phyloP scores from a whole-genome alignment of 208 protist genomes.

The Leishmania tropica region DNA sequence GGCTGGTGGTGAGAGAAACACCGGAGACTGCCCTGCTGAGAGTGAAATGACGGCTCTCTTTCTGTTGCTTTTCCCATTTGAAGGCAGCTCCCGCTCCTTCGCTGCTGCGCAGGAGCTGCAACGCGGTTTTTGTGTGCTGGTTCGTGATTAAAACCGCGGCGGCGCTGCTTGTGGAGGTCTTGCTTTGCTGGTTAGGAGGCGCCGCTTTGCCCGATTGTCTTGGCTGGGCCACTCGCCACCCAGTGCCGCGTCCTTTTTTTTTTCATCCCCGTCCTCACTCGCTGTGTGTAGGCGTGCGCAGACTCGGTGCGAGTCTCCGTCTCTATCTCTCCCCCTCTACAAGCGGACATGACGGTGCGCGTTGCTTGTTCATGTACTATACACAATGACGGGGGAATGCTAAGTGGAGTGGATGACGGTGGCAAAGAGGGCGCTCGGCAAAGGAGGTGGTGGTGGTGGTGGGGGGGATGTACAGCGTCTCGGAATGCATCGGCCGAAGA shows the following conservation, averaged over 20 bases:
- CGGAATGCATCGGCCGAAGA: neutral
- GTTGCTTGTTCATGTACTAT: conserved; percentile 6
- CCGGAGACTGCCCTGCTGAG: neutral
- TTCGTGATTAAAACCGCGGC: neutral
- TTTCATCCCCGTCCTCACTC: neutral
- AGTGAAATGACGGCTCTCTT: neutral
- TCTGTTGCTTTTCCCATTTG: neutral
- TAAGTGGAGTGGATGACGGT: neutral
- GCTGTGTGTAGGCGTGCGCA: neutral
- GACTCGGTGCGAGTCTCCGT: neutral
- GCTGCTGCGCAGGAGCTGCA: neutral
- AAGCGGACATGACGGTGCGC: neutral
- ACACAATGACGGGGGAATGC: neutral
- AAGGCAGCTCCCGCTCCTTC: neutral
- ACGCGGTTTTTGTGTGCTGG: neutral
- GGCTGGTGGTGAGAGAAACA: neutral
- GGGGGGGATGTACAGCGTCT: neutral
- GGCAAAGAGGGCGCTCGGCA: neutral
- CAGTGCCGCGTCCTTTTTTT: neutral
- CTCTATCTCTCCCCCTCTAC: neutral
- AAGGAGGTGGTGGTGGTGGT: neutral
- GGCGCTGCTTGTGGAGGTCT: neutral
- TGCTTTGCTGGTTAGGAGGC: too few species aligned
- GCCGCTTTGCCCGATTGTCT: neutral
- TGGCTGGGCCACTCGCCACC: neutral